These are phyloP conservation scores for Populus hybrid DNA, from an alignment of 441 rosid genomes.

Conservation along the genomic window DNA sequence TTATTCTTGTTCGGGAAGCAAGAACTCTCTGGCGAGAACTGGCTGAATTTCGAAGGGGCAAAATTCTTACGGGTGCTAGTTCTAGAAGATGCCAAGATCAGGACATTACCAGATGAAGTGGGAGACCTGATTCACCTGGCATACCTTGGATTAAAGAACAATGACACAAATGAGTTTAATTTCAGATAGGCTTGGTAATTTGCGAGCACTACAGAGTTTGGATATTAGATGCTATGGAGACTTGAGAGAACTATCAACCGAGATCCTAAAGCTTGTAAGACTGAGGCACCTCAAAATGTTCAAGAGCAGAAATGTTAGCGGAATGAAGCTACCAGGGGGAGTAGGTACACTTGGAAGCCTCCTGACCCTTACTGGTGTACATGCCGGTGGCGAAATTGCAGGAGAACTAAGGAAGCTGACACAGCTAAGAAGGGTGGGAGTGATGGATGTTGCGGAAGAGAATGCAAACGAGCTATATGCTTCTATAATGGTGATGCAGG, in stretches of 20 bases:
- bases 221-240: slow-evolving; percentile 38
- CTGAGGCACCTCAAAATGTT: slow-evolving; percentile 37
- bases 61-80: slow-evolving; percentile 32
- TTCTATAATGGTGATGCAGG: slow-evolving; percentile 32
- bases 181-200: slow-evolving; percentile 26
- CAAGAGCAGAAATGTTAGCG: slow-evolving; percentile 21
- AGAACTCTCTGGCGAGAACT: slow-evolving; percentile 29
- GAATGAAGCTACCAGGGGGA: slow-evolving; percentile 30
- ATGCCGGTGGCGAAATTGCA: slow-evolving; percentile 26
- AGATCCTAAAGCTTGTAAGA: slow-evolving; percentile 22
- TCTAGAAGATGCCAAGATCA: slow-evolving; percentile 30
- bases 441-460: slow-evolving; percentile 32
- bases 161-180: slow-evolving; percentile 30
- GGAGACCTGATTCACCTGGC: slow-evolving; percentile 38
- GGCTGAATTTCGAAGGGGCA: slow-evolving; percentile 34
- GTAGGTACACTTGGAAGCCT: slow-evolving; percentile 26
- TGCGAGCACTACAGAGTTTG: slow-evolving; percentile 31
- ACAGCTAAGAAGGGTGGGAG: slow-evolving; percentile 34
- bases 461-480: slow-evolving; percentile 25
- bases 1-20: slow-evolving; percentile 34
- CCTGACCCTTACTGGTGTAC: slow-evolving; percentile 32
- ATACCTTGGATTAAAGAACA: slow-evolving; percentile 35
- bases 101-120: slow-evolving; percentile 37
- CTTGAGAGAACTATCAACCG: slow-evolving; percentile 18
- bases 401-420: slow-evolving; percentile 26